A percentile compares a stretch with the other conserved stretches of the same genome.
These are phyloP conservation scores for Prunus mume DNA, from an alignment of 306 rosid species.

Conservation along the genomic window DNA sequence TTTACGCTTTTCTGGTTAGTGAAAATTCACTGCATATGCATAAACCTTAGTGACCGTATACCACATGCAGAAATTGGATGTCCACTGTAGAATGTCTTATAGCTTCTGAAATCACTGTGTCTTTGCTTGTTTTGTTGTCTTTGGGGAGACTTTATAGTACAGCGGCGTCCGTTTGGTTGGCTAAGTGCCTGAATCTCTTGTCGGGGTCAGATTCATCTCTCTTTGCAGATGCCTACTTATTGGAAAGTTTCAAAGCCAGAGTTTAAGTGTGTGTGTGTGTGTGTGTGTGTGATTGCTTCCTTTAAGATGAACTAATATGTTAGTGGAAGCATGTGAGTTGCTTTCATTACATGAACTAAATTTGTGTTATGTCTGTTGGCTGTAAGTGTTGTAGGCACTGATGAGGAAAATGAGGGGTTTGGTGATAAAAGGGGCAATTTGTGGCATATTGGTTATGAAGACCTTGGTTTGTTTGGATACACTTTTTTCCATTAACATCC, in stretches of 20 bases:
- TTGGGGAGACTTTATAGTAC: neutral
- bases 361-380: neutral
- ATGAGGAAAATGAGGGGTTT: slow-evolving; percentile 8
- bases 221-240: neutral
- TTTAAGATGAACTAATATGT: neutral
- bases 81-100: neutral
- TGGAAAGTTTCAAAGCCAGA: neutral
- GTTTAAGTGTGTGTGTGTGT: neutral
- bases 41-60: neutral
- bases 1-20: neutral
- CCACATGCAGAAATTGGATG: neutral
- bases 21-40: neutral
- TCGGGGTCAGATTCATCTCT: neutral
- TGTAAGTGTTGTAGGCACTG: neutral
- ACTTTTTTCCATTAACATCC: neutral
- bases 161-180: neutral
- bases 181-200: neutral
- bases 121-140: neutral
- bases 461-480: neutral
- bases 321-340: neutral
- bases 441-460: neutral
- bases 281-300: neutral
- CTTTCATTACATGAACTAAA: neutral
- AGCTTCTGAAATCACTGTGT: neutral
- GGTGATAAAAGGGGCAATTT: neutral